Percentiles rank a stretch among this genome's conserved stretches.
These are phyloP conservation scores for Vitis hybrid DNA, from an alignment of 177 flowering plant species.

Conservation along the genomic window DNA sequence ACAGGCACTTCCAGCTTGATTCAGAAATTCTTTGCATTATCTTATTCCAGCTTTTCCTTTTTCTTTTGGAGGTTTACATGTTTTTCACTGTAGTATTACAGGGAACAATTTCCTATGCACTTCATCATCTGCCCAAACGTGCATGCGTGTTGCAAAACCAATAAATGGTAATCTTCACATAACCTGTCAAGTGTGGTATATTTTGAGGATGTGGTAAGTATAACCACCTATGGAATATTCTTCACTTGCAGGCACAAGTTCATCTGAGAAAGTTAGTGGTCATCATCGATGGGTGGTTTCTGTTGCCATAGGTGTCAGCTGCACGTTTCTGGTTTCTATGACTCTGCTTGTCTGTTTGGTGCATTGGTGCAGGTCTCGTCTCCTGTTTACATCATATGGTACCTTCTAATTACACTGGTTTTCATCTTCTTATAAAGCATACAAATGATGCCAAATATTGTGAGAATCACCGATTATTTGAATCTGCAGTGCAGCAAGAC, in stretches of 20 bases:
- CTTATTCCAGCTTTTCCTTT: neutral
- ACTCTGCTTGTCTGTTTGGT: slow-evolving; percentile 60
- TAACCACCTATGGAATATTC: slow-evolving; percentile 1
- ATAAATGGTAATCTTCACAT: slow-evolving; percentile 46
- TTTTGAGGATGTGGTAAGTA: slow-evolving; percentile 1
- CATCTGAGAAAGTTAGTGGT: slow-evolving; percentile 26
- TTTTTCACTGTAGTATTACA: slow-evolving; percentile 50
- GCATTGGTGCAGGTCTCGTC: slow-evolving; percentile 62
- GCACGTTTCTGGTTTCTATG: slow-evolving; percentile 53
- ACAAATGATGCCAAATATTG: neutral
- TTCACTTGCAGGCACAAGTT: slow-evolving; percentile 46
- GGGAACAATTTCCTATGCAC: slow-evolving; percentile 80
- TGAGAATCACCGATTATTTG: slow-evolving; percentile 1
- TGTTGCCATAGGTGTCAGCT: slow-evolving; percentile 52
- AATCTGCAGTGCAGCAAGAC: slow-evolving; percentile 73
- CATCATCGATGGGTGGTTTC: slow-evolving; percentile 56
- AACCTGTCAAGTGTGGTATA: neutral
- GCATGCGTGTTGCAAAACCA: slow-evolving; percentile 45
- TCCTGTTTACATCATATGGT: slow-evolving; percentile 60
- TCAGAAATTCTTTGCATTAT: neutral
- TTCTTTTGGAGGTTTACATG: slow-evolving; percentile 12
- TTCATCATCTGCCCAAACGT: slow-evolving; percentile 45
- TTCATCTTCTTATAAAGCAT: neutral
- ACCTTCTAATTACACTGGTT: slow-evolving; percentile 15
- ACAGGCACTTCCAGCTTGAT: neutral